Evolutionary conservation across 1,284 basidiomycete genomes (phyloP).

Genomic region (Wolfiporia cocos): DNA sequence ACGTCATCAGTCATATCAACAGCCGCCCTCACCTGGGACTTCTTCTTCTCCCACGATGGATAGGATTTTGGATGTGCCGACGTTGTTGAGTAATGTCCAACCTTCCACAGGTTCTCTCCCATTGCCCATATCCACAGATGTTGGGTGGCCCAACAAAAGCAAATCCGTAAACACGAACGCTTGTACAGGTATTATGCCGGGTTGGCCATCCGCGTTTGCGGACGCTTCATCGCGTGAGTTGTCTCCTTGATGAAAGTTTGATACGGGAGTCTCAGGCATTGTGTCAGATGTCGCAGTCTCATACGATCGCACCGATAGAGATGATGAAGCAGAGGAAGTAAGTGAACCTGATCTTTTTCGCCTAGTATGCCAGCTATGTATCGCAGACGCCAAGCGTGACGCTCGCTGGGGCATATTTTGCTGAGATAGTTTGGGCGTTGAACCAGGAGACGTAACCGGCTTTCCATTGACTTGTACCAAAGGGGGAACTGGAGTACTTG

Average conservation of each 20-base stretch:
- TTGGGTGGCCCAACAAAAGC: conserved; percentile 34
- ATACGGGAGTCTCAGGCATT: conserved; percentile 11
- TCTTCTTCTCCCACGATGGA: conserved; percentile 34
- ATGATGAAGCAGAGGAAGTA: conserved; percentile 36
- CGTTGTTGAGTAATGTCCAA: conserved; percentile 41
- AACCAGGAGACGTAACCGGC: neutral
- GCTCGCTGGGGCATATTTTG: conserved; percentile 7
- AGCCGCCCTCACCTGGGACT: conserved; percentile 1
- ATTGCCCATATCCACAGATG: conserved; percentile 16
- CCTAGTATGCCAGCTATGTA: conserved; percentile 35
- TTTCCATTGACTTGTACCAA: conserved; percentile 2
- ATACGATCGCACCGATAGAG: conserved; percentile 24
- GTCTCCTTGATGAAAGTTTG: too few species aligned
- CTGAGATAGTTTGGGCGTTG: neutral
- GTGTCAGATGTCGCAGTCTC: conserved; percentile 17
- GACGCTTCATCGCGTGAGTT: too few species aligned
- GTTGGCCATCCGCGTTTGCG: too few species aligned
- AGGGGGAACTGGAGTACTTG: neutral
- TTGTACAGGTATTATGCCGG: conserved; percentile 22
- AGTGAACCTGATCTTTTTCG: conserved; percentile 40
- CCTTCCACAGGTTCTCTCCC: conserved; percentile 22
- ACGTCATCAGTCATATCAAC: too few species aligned
- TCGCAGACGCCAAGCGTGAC: conserved; percentile 34
- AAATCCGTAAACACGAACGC: conserved; percentile 50
- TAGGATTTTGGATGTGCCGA: conserved; percentile 54